These are phyloP conservation scores for Teunomyces gatunensis DNA, from an alignment of 805 yeast genomes.

Conservation along the genomic window DNA sequence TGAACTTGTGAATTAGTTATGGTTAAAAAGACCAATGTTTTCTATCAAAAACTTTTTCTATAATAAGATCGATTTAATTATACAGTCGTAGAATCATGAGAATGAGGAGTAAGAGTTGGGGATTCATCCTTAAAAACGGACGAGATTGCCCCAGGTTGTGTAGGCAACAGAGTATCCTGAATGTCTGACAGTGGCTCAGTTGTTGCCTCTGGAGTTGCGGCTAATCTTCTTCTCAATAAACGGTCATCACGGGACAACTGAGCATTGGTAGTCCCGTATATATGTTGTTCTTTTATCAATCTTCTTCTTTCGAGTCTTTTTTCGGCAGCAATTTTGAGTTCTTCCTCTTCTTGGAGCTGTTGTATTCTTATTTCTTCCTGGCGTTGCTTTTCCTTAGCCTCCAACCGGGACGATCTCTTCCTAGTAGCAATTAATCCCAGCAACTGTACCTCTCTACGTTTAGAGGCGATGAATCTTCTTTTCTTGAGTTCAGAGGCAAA, in stretches of 20 bases:
- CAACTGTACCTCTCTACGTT: constrained; percentile 64
- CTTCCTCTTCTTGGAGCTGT: constrained; percentile 45
- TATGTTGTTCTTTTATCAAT: constrained; percentile 27
- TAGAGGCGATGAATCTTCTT: constrained; percentile 50
- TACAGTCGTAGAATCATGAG: constrained; percentile 4
- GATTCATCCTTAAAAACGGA: no score
- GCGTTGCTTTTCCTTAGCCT: constrained; percentile 53
- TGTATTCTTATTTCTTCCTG: constrained; percentile 52
- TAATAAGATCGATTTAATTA: constrained; percentile 1
- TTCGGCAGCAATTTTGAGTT: constrained; percentile 41
- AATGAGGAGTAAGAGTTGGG: background rate
- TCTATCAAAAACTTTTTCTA: background rate
- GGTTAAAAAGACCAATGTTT: background rate
- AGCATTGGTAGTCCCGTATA: constrained; percentile 16
- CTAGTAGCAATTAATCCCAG: constrained; percentile 62
- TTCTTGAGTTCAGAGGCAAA: constrained; percentile 48
- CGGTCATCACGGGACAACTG: constrained; percentile 31
- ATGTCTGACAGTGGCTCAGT: background rate
- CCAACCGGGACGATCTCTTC: constrained; percentile 71
- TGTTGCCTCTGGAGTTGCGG: background rate
- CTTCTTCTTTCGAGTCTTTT: constrained; percentile 44
- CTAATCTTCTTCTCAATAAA: constrained; percentile 30
- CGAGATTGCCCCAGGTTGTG: background rate
- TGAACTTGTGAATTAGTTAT: constrained; percentile 46
- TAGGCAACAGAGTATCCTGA: background rate